Percentiles rank a stretch among this genome's conserved stretches.
phyloP scores from a whole-genome alignment of 176 grass and related monocot genomes.

The Pontederia crassipes region DNA sequence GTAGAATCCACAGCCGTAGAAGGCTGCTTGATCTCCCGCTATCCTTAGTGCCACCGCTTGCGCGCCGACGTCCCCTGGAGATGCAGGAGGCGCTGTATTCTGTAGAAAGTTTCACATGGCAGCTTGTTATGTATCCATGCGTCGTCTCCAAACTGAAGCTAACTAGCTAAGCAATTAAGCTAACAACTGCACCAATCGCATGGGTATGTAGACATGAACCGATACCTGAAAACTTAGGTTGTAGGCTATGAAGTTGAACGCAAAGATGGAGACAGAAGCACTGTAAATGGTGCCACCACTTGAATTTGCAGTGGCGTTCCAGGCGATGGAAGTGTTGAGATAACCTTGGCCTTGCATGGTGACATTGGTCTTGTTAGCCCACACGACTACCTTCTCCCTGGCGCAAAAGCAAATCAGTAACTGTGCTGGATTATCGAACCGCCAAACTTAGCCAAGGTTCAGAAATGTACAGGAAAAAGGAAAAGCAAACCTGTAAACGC shows the following conservation, averaged over 20 bases:
- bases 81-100: conserved; percentile 47
- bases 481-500: conserved; percentile 33
- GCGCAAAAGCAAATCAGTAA: neutral
- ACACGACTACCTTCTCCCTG: conserved; percentile 72
- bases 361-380: conserved; percentile 52
- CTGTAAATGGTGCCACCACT: conserved; percentile 51
- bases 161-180: neutral
- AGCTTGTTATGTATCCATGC: neutral
- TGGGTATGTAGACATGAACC: no score
- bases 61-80: conserved; percentile 37
- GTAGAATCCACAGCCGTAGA: conserved; percentile 76
- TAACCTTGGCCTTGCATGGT: conserved; percentile 62
- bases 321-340: conserved; percentile 40
- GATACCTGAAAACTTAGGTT: conserved; percentile 58
- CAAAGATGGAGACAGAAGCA: conserved; percentile 46
- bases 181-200: neutral
- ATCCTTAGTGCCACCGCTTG: conserved; percentile 74
- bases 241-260: conserved; percentile 50
- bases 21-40: conserved; percentile 57
- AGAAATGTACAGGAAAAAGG: neutral
- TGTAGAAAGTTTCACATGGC: neutral
- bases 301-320: conserved; percentile 72
- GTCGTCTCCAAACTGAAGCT: neutral
- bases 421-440: neutral
- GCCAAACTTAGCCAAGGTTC: neutral